These are phyloP conservation scores for Phytophthora sp. DNA, from an alignment of 352 stramenopile genomes.

Conservation along the genomic window DNA sequence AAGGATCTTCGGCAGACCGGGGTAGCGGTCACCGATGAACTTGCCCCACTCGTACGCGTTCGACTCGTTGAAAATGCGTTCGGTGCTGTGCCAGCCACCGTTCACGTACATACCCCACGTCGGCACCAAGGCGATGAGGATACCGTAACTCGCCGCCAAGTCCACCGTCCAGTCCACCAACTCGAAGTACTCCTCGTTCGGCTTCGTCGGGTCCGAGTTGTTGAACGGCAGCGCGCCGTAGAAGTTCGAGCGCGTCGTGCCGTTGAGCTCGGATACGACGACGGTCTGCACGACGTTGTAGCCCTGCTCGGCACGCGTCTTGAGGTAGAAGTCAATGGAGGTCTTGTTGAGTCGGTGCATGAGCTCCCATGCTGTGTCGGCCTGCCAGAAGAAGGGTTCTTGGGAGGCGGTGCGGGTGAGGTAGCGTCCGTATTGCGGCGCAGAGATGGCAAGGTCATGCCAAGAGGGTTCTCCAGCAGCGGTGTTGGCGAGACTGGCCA, in stretches of 20 bases:
- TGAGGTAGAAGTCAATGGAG: constrained; percentile 36
- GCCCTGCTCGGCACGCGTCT: constrained; percentile 27
- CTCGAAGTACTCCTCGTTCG: constrained; percentile 35
- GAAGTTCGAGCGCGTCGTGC: constrained; percentile 31
- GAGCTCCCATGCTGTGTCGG: constrained; percentile 31
- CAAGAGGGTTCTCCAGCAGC: constrained; percentile 4
- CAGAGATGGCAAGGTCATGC: constrained; percentile 21
- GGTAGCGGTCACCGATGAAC: constrained; percentile 24
- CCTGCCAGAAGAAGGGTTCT: constrained; percentile 30
- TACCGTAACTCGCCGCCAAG: constrained; percentile 25
- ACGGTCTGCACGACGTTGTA: constrained; percentile 38
- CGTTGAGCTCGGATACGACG: constrained; percentile 27
- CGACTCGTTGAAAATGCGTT: constrained; percentile 28
- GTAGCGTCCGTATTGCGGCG: constrained; percentile 16
- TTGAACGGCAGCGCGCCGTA: constrained; percentile 35
- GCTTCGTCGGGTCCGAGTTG: constrained; percentile 26
- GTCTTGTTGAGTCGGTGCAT: constrained; percentile 35
- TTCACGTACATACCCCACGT: constrained; percentile 33
- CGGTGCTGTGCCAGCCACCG: constrained; percentile 16
- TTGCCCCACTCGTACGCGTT: constrained; percentile 23
- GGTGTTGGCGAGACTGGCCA: not conserved
- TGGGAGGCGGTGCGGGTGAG: constrained; percentile 17
- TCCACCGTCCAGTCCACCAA: constrained; percentile 28
- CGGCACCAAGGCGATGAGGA: constrained; percentile 22
- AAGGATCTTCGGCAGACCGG: constrained; percentile 25